These are phyloP conservation scores for Tetrahymena borealis DNA, from an alignment of 73 alveolate species.

Conservation along the genomic window DNA sequence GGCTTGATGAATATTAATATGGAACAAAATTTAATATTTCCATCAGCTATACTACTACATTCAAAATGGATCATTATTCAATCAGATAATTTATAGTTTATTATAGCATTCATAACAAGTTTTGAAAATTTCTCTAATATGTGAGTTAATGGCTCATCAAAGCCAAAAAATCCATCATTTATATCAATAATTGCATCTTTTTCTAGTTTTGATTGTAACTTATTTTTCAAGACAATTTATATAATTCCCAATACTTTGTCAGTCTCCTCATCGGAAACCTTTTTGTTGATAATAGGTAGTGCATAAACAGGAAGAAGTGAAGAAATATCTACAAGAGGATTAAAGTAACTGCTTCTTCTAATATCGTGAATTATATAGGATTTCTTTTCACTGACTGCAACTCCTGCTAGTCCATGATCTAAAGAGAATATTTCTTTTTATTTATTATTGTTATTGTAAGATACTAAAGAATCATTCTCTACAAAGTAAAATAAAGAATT, in stretches of 20 bases:
- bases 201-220: not conserved
- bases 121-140: not conserved
- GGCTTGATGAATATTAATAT: no score
- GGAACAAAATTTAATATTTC: no score
- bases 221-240: not conserved
- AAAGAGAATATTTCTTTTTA: not conserved
- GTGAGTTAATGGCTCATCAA: not conserved
- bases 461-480: not conserved
- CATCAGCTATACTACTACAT: no score
- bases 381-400: not conserved
- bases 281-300: not conserved
- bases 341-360: not conserved
- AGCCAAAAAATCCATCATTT: not conserved
- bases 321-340: not conserved
- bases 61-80: no score
- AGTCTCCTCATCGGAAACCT: not conserved
- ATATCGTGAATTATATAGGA: not conserved
- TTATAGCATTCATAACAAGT: not conserved
- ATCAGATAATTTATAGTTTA: not conserved
- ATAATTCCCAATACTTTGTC: not conserved
- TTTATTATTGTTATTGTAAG: not conserved
- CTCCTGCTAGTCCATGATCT: not conserved
- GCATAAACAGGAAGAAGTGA: not conserved
- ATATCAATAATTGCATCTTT: not conserved
- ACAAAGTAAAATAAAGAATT: not conserved